These are phyloP conservation scores for Blastobotrys malaysiensis DNA, from an alignment of 1,139 yeast genomes.

Conservation along the genomic window DNA sequence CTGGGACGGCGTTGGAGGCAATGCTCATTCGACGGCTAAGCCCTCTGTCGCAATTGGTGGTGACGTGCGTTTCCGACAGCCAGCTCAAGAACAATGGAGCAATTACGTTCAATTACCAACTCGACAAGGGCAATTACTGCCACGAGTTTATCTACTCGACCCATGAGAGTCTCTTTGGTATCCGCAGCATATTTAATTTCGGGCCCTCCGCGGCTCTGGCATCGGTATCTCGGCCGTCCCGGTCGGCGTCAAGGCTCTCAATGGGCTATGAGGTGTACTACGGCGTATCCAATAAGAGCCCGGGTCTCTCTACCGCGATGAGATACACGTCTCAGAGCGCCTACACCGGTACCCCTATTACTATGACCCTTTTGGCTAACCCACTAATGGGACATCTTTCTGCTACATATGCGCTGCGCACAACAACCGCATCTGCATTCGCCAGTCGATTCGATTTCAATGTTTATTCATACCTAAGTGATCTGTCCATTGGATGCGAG, in stretches of 20 bases:
- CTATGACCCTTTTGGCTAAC: conserved; percentile 80
- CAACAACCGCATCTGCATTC: conserved; percentile 70
- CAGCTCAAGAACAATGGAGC: conserved; percentile 51
- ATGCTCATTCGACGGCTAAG: conserved; percentile 69
- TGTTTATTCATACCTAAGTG: conserved; percentile 83
- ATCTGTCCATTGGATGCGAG: conserved; percentile 81
- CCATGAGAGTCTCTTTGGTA: conserved; percentile 81
- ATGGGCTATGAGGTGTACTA: conserved; percentile 89
- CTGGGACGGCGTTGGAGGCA: conserved; percentile 83
- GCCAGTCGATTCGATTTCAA: conserved; percentile 87
- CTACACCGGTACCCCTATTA: conserved; percentile 80
- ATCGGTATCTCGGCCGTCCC: conserved; percentile 22
- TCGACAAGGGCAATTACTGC: conserved; percentile 57
- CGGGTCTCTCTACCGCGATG: conserved; percentile 66
- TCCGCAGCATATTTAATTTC: conserved; percentile 71
- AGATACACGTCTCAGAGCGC: conserved; percentile 85
- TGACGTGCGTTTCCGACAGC: conserved; percentile 73
- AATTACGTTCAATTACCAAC: conserved; percentile 67
- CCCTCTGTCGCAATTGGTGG: conserved; percentile 54
- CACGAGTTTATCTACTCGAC: conserved; percentile 83
- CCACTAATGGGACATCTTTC: conserved; percentile 90
- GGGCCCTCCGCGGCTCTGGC: conserved; percentile 27
- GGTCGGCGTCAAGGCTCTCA: conserved; percentile 39
- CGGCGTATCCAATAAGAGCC: conserved; percentile 73
- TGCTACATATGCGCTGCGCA: conserved; percentile 81